Base-by-base conservation (phyloP, 2,329 filamentous ascomycete genomes). In the Verruconis gallopava region DNA sequence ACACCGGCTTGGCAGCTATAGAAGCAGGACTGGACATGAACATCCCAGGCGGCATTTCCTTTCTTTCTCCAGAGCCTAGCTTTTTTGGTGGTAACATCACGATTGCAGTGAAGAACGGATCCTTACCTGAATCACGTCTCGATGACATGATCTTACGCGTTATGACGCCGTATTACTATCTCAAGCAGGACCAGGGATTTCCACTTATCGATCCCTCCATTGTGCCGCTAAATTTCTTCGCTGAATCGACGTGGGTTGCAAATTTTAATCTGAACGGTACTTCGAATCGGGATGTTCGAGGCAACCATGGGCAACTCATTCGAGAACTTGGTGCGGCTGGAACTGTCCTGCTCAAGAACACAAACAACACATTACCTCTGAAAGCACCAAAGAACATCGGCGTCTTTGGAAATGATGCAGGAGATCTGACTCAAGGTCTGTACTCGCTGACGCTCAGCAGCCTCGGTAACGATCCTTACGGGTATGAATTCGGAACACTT, bases 321-420 rank as follows among this genome's bases (percentile, higher is more conserved):
- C 54, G 63, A 4, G 53, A 55, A 4, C 60, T 67, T 44, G 68
- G 66, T 12, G 53, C 64, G 5, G 67, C 68, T 43, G 61, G 63
- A n/a, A 69, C 67, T 30, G 61, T 69, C 14, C 47, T 71, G 5
- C 51, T 71, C 5, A 69, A 69, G 71, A 95, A 96, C 61, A 67
- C 59, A 21, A 67, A 68, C 3, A 77, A 78, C 12, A 69, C 71
- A 2, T 67, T 96, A 21, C 88, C 89, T 0, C 69, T 95, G n/a
- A 78, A 49, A 14, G 55, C 58, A 40, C 75, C 45, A 77, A 78
- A 56, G 83, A 89, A 50, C 86, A 42, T 73, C 19, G 58, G 56
- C 6, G 54, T 61, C 13, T 55, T 95, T 51, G 89, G 89, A 15
- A 79, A 85, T 40, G 89, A 96, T 58, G 82, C 85, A 12, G 82